Evolutionary conservation across 2,329 filamentous ascomycete species (phyloP), one percentile per base, ranked within the genome.

Genomic region (Cladosporium cucumerinum): DNA sequence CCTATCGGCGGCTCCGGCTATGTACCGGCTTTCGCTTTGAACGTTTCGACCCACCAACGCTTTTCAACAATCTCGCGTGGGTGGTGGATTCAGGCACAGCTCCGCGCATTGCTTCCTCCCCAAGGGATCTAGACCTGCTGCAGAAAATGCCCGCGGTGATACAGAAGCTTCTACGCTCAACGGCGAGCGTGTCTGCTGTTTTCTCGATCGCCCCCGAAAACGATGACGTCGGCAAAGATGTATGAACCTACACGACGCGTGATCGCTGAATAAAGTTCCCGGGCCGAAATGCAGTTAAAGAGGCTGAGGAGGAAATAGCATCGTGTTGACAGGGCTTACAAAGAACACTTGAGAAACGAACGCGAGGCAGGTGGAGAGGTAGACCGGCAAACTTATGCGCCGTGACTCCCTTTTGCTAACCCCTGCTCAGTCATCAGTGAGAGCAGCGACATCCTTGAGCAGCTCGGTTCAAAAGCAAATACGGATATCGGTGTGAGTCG

Each of bases 41-140:
- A 39, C 54, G 54, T 57, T 57, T 36, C 3, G 54, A 25, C 54
- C 54, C 54, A 57, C 54, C 54, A 18, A 39, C 54, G n/a, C 54
- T 32, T 32, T 57, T 57, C 54, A 32, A 23, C 57, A 59, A 59
- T 49, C 57, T 59, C 57, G 57, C 57, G 57, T 59, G 57, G 26
- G 39, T 48, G 26, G 36, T 59, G 57, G 57, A 48, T 46, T 21
- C 39, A 46, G 39, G 51, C 26, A 54, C 26, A 32, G 55, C 34
- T 58, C 55, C 32, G 36, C 55, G 23, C 34, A 26, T 21, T 43
- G 32, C 32, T 25, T 30, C 21, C 39, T 57, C 51, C 54, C 21
- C 54, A 36, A 14, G 25, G 14, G 21, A 58, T 58, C 55, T 43
- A 58, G 55, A 58, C 55, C 55, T 18, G 51, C 26, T 28, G 16